Evolutionary conservation across 257 asterid genomes (phyloP).

Genomic region (Nicotiana knightiana): DNA sequence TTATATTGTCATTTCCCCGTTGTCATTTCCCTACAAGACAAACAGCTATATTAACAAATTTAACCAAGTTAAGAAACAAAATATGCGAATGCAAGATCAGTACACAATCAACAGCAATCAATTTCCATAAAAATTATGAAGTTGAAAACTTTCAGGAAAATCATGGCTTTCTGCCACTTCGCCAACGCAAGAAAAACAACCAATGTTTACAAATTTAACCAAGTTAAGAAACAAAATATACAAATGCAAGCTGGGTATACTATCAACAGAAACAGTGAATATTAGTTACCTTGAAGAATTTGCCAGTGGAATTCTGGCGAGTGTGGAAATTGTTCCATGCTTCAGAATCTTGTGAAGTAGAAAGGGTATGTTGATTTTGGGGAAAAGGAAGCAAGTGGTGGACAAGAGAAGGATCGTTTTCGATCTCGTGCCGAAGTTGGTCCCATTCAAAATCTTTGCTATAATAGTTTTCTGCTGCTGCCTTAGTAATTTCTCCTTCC

Average conservation of each 20-base stretch:
- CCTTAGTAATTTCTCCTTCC: conserved; percentile 15
- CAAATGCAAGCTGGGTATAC: not conserved
- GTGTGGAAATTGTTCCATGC: conserved; percentile 81
- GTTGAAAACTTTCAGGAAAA: no score
- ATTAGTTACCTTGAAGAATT: conserved; percentile 69
- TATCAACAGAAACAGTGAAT: not conserved
- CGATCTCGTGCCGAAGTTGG: conserved; percentile 49
- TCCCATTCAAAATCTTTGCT: conserved; percentile 83
- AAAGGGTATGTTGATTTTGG: not conserved
- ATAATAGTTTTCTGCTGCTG: conserved; percentile 50
- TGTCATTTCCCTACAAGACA: no score
- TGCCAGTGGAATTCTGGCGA: conserved; percentile 69
- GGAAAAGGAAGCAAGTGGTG: conserved; percentile 52
- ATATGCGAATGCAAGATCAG: not conserved
- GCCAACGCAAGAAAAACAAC: no score
- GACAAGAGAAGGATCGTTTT: conserved; percentile 45
- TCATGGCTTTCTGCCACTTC: no score
- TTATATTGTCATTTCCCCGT: no score
- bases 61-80: not conserved
- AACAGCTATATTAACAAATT: no score
- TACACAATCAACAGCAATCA: not conserved
- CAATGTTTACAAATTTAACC: not conserved
- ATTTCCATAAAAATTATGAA: no score
- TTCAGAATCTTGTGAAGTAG: conserved; percentile 33
- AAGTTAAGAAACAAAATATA: not conserved